Evolutionary conservation across 257 asterid species (phyloP).

Genomic region (Salvia rosmarinus): DNA sequence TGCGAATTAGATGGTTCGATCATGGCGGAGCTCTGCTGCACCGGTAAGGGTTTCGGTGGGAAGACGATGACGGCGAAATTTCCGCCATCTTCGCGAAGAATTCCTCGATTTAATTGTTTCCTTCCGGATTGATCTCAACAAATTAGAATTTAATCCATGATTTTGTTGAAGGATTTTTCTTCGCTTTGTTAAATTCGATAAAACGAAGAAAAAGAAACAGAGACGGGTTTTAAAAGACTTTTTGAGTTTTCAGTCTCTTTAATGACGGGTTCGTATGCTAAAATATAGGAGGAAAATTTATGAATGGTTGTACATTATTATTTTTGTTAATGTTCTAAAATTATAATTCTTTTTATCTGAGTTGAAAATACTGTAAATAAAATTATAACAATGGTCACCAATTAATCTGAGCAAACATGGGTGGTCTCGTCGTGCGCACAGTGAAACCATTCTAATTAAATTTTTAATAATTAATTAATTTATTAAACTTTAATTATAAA

Average conservation of each 20-base stretch:
- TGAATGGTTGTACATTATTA: too few species aligned
- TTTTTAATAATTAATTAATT: too few species aligned
- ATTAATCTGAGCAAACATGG: too few species aligned
- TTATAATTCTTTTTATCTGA: too few species aligned
- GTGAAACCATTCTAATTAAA: too few species aligned
- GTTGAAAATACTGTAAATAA: too few species aligned
- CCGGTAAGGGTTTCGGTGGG: conserved; percentile 65
- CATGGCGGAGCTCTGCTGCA: conserved; percentile 46
- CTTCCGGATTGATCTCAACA: background rate
- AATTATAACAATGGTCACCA: too few species aligned
- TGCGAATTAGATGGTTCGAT: conserved; percentile 61
- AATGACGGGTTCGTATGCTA: background rate
- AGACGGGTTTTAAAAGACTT: background rate
- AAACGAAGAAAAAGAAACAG: background rate
- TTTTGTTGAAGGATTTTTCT: conserved; percentile 1
- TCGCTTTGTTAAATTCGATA: conserved; percentile 1
- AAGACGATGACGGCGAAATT: conserved; percentile 56
- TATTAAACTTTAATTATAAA: too few species aligned
- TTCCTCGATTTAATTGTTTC: background rate
- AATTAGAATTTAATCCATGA: conserved; percentile 31
- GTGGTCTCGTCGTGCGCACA: too few species aligned
- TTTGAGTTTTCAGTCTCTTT: background rate
- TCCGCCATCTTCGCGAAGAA: conserved; percentile 56
- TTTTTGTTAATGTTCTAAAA: too few species aligned
- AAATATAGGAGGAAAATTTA: too few species aligned